Percentiles rank a stretch among this genome's conserved stretches.
These are phyloP conservation scores for Buxus sempervirens DNA, from an alignment of 164 flowering plant genomes.

Conservation along the genomic window DNA sequence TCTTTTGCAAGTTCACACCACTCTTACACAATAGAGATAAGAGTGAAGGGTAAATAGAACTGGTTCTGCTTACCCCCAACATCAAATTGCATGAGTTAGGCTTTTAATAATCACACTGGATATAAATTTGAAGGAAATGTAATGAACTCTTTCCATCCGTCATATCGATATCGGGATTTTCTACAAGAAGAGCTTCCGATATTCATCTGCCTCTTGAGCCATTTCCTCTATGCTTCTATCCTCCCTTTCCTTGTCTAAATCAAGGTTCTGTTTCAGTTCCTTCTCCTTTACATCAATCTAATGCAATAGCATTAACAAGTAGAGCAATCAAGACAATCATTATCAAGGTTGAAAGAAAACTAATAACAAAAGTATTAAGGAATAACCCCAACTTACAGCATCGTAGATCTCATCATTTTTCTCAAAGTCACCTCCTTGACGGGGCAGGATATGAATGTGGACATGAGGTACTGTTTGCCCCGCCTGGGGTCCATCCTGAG, in stretches of 20 bases:
- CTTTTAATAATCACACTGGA: not conserved
- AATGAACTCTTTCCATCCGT: not conserved
- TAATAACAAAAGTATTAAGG: not conserved
- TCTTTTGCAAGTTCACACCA: too few species aligned
- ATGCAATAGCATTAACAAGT: slow-evolving; percentile 3
- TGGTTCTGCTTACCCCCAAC: not conserved
- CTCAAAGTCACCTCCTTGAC: slow-evolving; percentile 77
- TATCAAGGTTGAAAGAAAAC: not conserved
- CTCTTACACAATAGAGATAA: too few species aligned
- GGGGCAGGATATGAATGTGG: slow-evolving; percentile 79
- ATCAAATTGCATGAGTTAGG: not conserved
- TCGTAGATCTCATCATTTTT: slow-evolving; percentile 87
- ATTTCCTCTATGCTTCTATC: slow-evolving; percentile 80
- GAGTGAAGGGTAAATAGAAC: too few species aligned
- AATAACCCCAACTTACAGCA: slow-evolving; percentile 51
- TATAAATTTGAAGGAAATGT: not conserved
- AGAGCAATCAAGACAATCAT: not conserved
- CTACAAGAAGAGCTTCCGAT: slow-evolving; percentile 46
- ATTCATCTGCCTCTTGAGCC: slow-evolving; percentile 72
- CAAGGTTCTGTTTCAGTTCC: slow-evolving; percentile 65
- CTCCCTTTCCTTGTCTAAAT: slow-evolving; percentile 75
- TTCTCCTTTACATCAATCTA: slow-evolving; percentile 80
- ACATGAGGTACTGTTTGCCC: slow-evolving; percentile 96
- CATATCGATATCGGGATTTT: not conserved
- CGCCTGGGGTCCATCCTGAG: slow-evolving; percentile 90